phyloP scores from a whole-genome alignment of 352 stramenopile species.

The Phytopythium helicoides region DNA sequence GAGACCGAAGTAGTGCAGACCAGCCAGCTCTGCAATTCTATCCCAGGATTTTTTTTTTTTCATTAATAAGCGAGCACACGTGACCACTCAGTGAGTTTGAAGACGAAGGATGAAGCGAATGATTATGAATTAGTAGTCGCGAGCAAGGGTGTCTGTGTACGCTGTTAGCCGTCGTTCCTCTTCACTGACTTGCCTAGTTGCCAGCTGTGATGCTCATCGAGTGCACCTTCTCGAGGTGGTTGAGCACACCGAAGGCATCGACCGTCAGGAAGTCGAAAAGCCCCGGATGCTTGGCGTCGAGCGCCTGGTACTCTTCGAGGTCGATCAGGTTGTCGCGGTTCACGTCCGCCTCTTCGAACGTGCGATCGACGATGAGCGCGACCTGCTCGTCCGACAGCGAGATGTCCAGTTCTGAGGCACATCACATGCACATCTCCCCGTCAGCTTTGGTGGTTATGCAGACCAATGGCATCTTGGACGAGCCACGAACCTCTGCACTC shows the following conservation, averaged over 20 bases:
- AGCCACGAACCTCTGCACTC: constrained; percentile 67
- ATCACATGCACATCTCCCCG: constrained; percentile 5
- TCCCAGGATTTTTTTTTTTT: not conserved
- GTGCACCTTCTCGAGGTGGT: constrained; percentile 82
- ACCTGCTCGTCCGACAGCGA: constrained; percentile 73
- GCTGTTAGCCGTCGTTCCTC: no score
- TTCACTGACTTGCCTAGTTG: constrained; percentile 15
- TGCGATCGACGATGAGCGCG: constrained; percentile 75
- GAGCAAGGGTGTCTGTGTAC: no score
- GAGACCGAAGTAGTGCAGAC: no score
- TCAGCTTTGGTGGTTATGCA: not conserved
- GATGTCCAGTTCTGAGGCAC: constrained; percentile 71
- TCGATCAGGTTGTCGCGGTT: constrained; percentile 79
- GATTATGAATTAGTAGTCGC: no score
- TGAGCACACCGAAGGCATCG: constrained; percentile 78
- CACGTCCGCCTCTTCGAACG: constrained; percentile 80
- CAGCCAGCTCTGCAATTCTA: no score
- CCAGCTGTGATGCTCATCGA: constrained; percentile 58
- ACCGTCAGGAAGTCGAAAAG: constrained; percentile 87
- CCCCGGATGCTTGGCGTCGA: constrained; percentile 80
- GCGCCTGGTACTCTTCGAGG: constrained; percentile 76
- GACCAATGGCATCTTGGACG: not conserved
- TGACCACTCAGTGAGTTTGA: no score
- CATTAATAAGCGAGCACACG: not conserved
- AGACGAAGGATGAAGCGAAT: no score